Evolutionary conservation across 2,329 filamentous ascomycete genomes (phyloP).

Genomic region (Paecilomyces sp.): DNA sequence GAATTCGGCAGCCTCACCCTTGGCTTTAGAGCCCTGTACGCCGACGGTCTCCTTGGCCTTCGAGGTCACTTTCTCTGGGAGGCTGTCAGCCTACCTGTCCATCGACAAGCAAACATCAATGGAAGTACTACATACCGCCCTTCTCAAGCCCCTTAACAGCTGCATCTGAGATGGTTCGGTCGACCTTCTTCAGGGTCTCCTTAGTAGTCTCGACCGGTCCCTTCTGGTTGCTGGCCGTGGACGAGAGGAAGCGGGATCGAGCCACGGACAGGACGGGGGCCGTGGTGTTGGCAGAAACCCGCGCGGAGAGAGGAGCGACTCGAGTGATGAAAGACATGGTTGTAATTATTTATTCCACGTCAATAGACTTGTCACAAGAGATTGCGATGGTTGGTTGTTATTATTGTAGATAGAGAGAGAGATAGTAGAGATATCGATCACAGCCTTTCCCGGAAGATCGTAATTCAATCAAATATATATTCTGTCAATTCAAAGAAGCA

Average conservation of each 20-base stretch:
- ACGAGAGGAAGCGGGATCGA: constrained; percentile 41
- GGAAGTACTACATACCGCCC: constrained; percentile 44
- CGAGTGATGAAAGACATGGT: constrained; percentile 32
- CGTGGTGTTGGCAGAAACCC: constrained; percentile 11
- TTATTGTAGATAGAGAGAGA: too few species aligned
- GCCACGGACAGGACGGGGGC: constrained; percentile 12
- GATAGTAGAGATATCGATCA: background rate
- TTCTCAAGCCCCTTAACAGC: constrained; percentile 57
- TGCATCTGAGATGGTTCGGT: constrained; percentile 48
- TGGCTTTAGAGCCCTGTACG: constrained; percentile 39
- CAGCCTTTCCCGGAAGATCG: background rate
- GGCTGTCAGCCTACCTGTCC: background rate
- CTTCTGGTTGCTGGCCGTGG: constrained; percentile 43
- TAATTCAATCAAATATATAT: background rate
- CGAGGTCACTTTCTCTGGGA: constrained; percentile 44
- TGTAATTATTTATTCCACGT: background rate
- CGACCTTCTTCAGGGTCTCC: constrained; percentile 52
- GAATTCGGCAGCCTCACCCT: constrained; percentile 36
- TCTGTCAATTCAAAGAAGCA: background rate
- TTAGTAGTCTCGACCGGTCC: constrained; percentile 49
- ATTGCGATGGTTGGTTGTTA: background rate
- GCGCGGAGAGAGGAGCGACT: constrained; percentile 20
- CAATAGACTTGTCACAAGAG: background rate
- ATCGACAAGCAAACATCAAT: background rate
- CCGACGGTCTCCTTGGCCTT: constrained; percentile 37